Evolutionary conservation across 2,329 filamentous ascomycete species (phyloP), one percentile per base, ranked within the genome.

Genomic region (Fusarium sp.): DNA sequence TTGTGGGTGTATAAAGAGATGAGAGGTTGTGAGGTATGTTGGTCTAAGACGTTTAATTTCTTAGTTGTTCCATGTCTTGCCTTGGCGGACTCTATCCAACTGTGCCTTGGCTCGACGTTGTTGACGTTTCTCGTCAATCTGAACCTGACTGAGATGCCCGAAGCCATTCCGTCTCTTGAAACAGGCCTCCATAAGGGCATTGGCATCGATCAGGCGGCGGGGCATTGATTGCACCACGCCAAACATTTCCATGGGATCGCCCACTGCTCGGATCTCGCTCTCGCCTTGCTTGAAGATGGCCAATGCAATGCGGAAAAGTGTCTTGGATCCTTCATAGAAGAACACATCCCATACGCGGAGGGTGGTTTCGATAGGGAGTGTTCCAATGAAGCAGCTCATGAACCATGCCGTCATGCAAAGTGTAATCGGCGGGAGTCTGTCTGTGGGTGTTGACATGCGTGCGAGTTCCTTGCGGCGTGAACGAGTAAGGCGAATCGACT

Each of bases 351-450:
- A 98, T 2, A 98, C 93, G 10, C 95, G 91, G 20, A 98, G 86
- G 0, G 94, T 95, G 20, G 92, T 93, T 81, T 98, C 95, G 66
- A 97, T 94, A 3, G 95, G 95, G 20, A 98, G 83, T 1, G 93
- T 97, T 55, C 94, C 94, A 66, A 98, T 96, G 79, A 96, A 98
- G 74, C 96, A 92, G 50, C 93, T 97, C 95, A 98, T 98, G 80
- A 98, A 97, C 95, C 95, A 98, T 6, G 94, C 93, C 12, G 94
- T 97, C 80, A 96, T 93, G 72, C 94, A 97, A 7, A 98, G 86
- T 1, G 93, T 96, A 71, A 98, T 95, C 14, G 95, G 94, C 0
- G 95, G 95, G 13, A 98, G 86, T 7, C 92, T 87, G 51, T 82
- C 81, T 5, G 81, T 82, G 13, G 68, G 64, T 30, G 68, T 71